phyloP scores from a whole-genome alignment of 2,329 filamentous ascomycete species.

The Hypoxylon sp. region DNA sequence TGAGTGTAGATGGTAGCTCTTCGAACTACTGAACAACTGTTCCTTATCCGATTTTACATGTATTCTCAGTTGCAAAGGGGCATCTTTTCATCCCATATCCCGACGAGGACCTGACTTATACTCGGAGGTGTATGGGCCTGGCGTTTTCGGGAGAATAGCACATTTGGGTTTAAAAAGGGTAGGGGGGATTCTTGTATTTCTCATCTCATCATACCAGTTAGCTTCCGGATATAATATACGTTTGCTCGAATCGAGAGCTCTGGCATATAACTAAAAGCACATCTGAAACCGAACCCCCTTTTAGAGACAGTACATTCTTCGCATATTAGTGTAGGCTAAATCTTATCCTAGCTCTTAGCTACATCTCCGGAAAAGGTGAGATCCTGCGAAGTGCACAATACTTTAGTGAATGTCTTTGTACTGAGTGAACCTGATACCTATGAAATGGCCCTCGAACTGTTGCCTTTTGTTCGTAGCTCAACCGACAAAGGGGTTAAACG shows the following conservation, averaged over 20 bases:
- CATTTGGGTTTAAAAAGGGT: conserved; percentile 29
- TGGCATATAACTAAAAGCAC: not conserved
- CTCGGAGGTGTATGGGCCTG: conserved; percentile 11
- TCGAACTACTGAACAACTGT: not conserved
- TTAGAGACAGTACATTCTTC: not conserved
- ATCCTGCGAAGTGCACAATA: not conserved
- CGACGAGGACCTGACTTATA: conserved; percentile 1
- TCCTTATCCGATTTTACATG: conserved; percentile 4
- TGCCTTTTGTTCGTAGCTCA: conserved; percentile 25
- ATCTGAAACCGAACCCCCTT: not conserved
- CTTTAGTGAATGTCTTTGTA: not conserved
- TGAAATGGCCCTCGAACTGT: not conserved
- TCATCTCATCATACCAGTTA: conserved; percentile 23
- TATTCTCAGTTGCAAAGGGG: conserved; percentile 2
- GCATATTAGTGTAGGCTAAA: not conserved
- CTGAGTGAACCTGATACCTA: not conserved
- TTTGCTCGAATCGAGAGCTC: conserved; percentile 11
- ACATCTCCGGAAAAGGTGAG: not conserved
- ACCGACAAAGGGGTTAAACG: conserved; percentile 22
- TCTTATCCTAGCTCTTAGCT: not conserved
- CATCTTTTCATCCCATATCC: conserved; percentile 11
- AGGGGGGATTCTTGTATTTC: conserved; percentile 18
- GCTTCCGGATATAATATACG: conserved; percentile 29
- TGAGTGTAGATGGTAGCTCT: conserved; percentile 1
- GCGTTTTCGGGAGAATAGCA: conserved; percentile 25